A percentile compares a stretch with the other conserved stretches of the same genome.
Conservation (phyloP, 495 filamentous ascomycete genomes). For the Neurospora intermedia region DNA sequence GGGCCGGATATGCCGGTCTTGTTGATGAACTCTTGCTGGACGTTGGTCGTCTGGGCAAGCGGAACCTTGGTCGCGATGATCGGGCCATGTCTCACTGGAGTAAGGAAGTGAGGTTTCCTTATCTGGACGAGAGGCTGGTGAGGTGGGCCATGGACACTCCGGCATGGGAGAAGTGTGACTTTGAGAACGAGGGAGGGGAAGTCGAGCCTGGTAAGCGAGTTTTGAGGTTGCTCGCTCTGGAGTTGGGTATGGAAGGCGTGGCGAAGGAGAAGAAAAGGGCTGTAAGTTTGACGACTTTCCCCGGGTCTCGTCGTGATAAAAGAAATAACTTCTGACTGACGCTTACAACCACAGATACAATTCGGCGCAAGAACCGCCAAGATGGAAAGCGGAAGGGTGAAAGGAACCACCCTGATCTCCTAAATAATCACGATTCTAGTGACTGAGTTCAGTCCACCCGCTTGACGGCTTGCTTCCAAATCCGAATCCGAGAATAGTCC, state of each 20-base stretch:
- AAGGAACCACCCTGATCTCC: slow-evolving; percentile 50
- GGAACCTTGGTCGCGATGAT: slow-evolving; percentile 92
- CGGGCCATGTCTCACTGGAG: slow-evolving; percentile 84
- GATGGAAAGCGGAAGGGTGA: slow-evolving; percentile 63
- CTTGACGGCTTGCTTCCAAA: background rate
- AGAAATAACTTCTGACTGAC: slow-evolving; percentile 4
- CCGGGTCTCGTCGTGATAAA: background rate
- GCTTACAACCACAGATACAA: slow-evolving; percentile 45
- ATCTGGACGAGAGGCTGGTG: slow-evolving; percentile 76
- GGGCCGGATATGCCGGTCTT: slow-evolving; percentile 56
- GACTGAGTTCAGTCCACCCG: background rate
- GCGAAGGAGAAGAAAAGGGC: slow-evolving; percentile 87
- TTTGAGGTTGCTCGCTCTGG: slow-evolving; percentile 65
- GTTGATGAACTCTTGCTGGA: slow-evolving; percentile 80
- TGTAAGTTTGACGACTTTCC: slow-evolving; percentile 25
- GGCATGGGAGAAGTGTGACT: slow-evolving; percentile 80
- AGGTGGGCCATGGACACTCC: slow-evolving; percentile 63
- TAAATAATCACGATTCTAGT: background rate
- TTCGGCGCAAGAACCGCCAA: slow-evolving; percentile 81
- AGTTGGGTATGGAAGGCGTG: slow-evolving; percentile 56
- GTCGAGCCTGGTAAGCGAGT: slow-evolving; percentile 75
- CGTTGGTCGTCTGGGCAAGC: slow-evolving; percentile 72
- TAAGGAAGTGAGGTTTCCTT: slow-evolving; percentile 86
- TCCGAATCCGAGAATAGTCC: background rate
- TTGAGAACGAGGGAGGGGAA: slow-evolving; percentile 34